Evolutionary conservation across 176 grass and related monocot species (phyloP).

Genomic region (Tillandsia fasciculata): DNA sequence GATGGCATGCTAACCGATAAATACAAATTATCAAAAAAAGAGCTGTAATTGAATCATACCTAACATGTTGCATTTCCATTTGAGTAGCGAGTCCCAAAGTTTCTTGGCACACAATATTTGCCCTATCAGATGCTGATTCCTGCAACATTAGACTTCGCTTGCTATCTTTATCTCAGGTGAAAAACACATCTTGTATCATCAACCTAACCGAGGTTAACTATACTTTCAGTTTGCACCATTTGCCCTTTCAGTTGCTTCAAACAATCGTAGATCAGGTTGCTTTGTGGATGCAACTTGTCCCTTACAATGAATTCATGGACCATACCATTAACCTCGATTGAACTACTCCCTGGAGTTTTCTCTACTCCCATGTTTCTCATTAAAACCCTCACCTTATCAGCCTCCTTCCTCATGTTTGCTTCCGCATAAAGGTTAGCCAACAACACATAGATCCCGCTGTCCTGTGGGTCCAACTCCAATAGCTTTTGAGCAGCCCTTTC

Average conservation of each 20-base stretch:
- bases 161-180: not conserved
- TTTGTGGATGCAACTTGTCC: slow-evolving; percentile 43
- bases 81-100: too few species aligned
- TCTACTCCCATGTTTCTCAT: slow-evolving; percentile 67
- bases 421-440: slow-evolving; percentile 72
- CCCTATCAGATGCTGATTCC: too few species aligned
- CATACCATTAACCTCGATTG: slow-evolving; percentile 60
- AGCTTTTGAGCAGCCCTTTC: slow-evolving; percentile 57
- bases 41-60: too few species aligned
- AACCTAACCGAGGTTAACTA: slow-evolving; percentile 4
- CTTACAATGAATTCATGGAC: slow-evolving; percentile 72
- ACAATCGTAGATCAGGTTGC: slow-evolving; percentile 46
- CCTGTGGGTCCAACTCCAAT: slow-evolving; percentile 52
- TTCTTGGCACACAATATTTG: too few species aligned
- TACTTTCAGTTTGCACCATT: slow-evolving; percentile 28
- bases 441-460: slow-evolving; percentile 69
- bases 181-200: not conserved
- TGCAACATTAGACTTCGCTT: too few species aligned
- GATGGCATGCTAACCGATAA: too few species aligned
- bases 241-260: slow-evolving; percentile 40
- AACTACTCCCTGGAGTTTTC: slow-evolving; percentile 77
- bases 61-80: too few species aligned
- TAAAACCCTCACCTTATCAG: slow-evolving; percentile 55
- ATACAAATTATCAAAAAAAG: too few species aligned
- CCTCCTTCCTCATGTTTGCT: slow-evolving; percentile 59